Base-by-base conservation (phyloP, 2,329 filamentous ascomycete species). In the Fusarium lateritium region DNA sequence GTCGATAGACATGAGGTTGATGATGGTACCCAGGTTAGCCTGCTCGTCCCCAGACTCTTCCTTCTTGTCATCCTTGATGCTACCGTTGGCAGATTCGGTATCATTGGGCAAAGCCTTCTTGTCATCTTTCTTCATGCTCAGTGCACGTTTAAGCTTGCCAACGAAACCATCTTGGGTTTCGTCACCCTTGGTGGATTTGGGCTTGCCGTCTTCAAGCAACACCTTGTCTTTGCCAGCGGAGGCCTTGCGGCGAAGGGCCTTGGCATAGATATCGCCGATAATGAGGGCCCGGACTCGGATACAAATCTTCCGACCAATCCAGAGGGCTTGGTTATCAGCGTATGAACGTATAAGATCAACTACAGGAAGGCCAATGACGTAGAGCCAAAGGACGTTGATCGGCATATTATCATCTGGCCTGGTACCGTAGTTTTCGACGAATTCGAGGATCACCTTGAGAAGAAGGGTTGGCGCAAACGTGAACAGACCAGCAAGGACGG, bases 1-100 rank as follows among this genome's bases (percentile, higher is more conserved):
- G 83, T 99, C 97, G 40, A 99, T 97, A 13, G 96, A 97, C 96
- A 99, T 99, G 70, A 99, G 85, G 79, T 98, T 99, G 83, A 99
- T 99, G 75, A 99, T 98, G n/a, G 96, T 97, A 67, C 97, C 96
- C 51, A 97, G 86, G 65, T 96, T 98, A 39, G 94, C 95, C 81
- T 97, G 94, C 60, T 91, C 87, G 65, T 94, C 91, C 19, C 82
- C 72, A 24, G 65, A 68, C 14, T 69, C 76, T 3, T 73, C 73
- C 53, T 82, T 78, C 55, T 79, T 78, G 40, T 79, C 73, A 24
- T 77, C 77, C 58, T 82, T 81, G 39, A 74, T 53, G n/a, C 73
- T 71, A 31, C 77, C 77, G 36, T 76, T 77, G 44, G 73, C 75
- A 22, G 75, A 75, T 73, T 81, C 78, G 6, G 80, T 71, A 17